These are phyloP conservation scores for Litsea cubeba DNA, from an alignment of 164 flowering plant species.

Conservation along the genomic window DNA sequence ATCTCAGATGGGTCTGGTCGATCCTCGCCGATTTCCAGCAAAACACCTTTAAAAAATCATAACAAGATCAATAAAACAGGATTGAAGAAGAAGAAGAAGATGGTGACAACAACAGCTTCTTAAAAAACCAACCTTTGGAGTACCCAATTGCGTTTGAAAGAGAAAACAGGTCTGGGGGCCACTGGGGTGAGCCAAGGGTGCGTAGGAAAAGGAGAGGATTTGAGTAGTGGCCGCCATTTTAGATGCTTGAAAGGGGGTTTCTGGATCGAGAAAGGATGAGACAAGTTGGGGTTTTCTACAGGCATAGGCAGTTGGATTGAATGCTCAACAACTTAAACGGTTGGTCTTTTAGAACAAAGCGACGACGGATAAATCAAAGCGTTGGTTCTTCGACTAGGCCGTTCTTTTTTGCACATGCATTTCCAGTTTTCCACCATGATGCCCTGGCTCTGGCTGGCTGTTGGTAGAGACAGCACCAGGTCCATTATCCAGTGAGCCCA, in stretches of 20 bases:
- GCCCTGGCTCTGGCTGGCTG: too few species aligned
- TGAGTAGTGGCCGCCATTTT: constrained; percentile 20
- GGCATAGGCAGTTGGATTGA: neutral
- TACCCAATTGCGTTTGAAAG: neutral
- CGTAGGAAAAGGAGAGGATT: constrained; percentile 2
- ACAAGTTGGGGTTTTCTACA: neutral
- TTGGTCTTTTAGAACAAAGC: too few species aligned
- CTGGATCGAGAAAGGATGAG: neutral
- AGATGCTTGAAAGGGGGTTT: neutral
- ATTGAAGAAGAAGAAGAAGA: neutral
- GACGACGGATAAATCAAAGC: too few species aligned
- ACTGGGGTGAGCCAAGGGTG: neutral
- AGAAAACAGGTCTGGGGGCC: constrained; percentile 3
- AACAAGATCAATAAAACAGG: neutral
- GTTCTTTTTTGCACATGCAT: too few species aligned
- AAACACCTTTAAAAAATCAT: constrained; percentile 35
- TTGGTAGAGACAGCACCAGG: too few species aligned
- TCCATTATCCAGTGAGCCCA: too few species aligned
- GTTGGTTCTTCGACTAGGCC: too few species aligned
- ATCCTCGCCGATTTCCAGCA: constrained; percentile 23
- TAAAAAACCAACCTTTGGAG: constrained; percentile 13
- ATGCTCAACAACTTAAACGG: too few species aligned
- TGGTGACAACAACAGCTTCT: neutral
- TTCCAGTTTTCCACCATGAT: too few species aligned
- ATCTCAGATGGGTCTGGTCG: constrained; percentile 33